Evolutionary conservation across 1,284 basidiomycete genomes (phyloP).

Genomic region (Cryptococcus jaspeensis): DNA sequence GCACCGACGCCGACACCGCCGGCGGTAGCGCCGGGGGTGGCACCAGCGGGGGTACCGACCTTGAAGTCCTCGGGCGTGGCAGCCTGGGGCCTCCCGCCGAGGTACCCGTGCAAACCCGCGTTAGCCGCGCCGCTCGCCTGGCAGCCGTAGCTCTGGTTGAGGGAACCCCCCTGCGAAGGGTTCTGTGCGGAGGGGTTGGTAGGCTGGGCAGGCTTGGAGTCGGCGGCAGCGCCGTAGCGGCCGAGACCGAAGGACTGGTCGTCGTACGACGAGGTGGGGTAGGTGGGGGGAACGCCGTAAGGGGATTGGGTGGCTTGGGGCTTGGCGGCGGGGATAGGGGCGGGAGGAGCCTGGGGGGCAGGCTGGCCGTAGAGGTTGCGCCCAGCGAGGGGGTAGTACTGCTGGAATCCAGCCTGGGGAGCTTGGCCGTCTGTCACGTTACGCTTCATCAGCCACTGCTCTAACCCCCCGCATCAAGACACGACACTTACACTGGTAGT

Average conservation of each 20-base stretch:
- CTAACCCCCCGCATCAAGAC: background rate
- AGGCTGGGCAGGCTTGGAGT: conserved; percentile 9
- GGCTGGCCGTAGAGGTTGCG: conserved; percentile 48
- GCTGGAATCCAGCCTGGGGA: conserved; percentile 49
- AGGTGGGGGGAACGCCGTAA: conserved; percentile 43
- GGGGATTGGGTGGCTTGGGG: conserved; percentile 46
- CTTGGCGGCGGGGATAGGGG: conserved; percentile 35
- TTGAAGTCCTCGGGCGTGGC: conserved; percentile 48
- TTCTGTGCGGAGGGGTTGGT: background rate
- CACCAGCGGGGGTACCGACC: conserved; percentile 7
- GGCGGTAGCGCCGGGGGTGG: conserved; percentile 11
- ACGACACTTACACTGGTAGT: conserved; percentile 50
- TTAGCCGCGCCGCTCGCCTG: conserved; percentile 6
- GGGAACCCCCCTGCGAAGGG: conserved; percentile 14
- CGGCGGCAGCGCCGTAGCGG: conserved; percentile 34
- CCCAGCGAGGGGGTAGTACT: conserved; percentile 49
- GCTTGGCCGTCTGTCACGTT: conserved; percentile 44
- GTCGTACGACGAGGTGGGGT: conserved; percentile 41
- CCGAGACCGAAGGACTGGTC: conserved; percentile 38
- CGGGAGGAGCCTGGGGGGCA: conserved; percentile 41
- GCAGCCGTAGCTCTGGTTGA: conserved; percentile 4
- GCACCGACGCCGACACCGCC: conserved; percentile 6
- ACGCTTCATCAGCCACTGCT: conserved; percentile 9
- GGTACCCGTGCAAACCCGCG: conserved; percentile 38
- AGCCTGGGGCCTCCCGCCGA: conserved; percentile 35